Conservation (phyloP, 1,139 yeast genomes). For the Nadsonia starkeyi-henricii region DNA sequence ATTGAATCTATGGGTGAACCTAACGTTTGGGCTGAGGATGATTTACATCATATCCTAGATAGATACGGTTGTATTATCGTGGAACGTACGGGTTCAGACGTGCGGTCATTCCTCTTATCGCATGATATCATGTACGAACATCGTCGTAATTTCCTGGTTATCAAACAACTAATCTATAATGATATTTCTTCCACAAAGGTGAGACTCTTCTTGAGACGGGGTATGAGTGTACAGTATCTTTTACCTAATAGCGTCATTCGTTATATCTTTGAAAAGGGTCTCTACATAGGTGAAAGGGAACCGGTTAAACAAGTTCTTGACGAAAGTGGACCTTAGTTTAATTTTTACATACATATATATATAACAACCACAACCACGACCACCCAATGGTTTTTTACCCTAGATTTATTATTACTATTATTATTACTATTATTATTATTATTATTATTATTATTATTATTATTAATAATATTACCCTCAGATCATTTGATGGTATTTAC, state of each 20-base stretch:
- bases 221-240: conserved; percentile 92
- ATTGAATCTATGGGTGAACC: conserved; percentile 99
- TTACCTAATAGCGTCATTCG: conserved; percentile 90
- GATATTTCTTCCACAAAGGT: conserved; percentile 94
- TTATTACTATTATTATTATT: too few species aligned
- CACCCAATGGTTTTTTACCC: too few species aligned
- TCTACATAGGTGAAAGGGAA: conserved; percentile 74
- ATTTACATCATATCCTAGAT: conserved; percentile 88
- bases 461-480: too few species aligned
- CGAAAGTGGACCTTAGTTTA: neutral
- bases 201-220: conserved; percentile 77
- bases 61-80: conserved; percentile 92
- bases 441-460: too few species aligned
- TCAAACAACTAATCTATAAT: conserved; percentile 88
- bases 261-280: conserved; percentile 81
- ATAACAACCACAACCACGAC: too few species aligned
- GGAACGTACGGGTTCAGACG: conserved; percentile 94
- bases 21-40: conserved; percentile 96
- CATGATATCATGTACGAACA: conserved; percentile 98
- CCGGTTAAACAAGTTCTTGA: conserved; percentile 80
- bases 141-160: conserved; percentile 80
- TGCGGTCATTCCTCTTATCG: conserved; percentile 72
- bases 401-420: too few species aligned
- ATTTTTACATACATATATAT: too few species aligned
- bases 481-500: too few species aligned